These are phyloP conservation scores for Clausena lansium DNA, from an alignment of 345 rosid genomes.

Conservation along the genomic window DNA sequence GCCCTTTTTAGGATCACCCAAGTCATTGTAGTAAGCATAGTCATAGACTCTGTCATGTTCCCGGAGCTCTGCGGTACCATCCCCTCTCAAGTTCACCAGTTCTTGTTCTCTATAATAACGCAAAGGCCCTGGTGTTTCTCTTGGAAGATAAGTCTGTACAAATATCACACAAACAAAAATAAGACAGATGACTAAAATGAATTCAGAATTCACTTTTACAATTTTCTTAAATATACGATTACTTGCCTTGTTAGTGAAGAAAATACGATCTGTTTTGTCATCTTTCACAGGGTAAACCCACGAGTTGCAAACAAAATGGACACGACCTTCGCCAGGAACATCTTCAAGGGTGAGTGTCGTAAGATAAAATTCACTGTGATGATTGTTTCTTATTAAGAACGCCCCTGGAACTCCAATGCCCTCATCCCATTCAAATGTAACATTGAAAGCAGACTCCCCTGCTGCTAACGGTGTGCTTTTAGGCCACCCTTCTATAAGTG, in stretches of 20 bases:
- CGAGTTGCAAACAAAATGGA: slow-evolving; percentile 80
- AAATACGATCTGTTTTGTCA: slow-evolving; percentile 54
- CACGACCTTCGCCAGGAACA: slow-evolving; percentile 59
- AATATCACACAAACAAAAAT: background rate
- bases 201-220: background rate
- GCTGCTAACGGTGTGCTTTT: slow-evolving; percentile 29
- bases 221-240: background rate
- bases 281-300: slow-evolving; percentile 75
- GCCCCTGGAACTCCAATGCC: slow-evolving; percentile 73
- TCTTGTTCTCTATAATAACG: slow-evolving; percentile 64
- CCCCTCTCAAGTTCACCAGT: slow-evolving; percentile 60
- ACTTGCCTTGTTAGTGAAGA: slow-evolving; percentile 75
- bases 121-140: slow-evolving; percentile 54
- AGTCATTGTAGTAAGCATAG: slow-evolving; percentile 79
- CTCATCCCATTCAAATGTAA: slow-evolving; percentile 53
- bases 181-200: background rate
- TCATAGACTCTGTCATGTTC: slow-evolving; percentile 86
- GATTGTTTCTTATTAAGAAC: slow-evolving; percentile 50
- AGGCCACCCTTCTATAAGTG: slow-evolving; percentile 54
- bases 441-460: slow-evolving; percentile 51
- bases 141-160: slow-evolving; percentile 71
- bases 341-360: slow-evolving; percentile 67
- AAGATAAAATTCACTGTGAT: slow-evolving; percentile 67
- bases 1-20: slow-evolving; percentile 53
- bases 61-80: slow-evolving; percentile 61